Percentiles rank a stretch among this genome's conserved stretches.
phyloP scores from a whole-genome alignment of 345 rosid species.

The Gossypium bickii region DNA sequence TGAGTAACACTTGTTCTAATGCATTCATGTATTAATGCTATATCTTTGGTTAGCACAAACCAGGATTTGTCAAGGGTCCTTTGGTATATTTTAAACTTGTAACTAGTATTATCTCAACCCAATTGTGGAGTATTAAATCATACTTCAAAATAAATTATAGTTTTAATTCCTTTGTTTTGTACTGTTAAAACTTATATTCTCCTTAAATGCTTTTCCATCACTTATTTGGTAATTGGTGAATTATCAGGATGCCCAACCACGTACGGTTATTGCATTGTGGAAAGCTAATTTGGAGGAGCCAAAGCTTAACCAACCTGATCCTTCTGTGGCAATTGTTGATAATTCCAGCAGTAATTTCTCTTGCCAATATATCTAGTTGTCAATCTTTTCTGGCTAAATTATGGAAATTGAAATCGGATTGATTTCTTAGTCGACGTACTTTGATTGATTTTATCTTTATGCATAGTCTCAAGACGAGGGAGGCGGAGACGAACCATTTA shows the following conservation, averaged over 20 bases:
- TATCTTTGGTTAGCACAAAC: not conserved
- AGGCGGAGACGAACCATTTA: conserved; percentile 47
- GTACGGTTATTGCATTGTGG: conserved; percentile 72
- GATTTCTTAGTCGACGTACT: conserved; percentile 21
- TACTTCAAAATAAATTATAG: not conserved
- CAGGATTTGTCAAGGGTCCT: not conserved
- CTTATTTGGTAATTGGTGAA: conserved; percentile 16
- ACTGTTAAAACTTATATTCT: not conserved
- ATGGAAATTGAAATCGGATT: conserved; percentile 17
- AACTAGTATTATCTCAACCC: not conserved
- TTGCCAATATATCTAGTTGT: conserved; percentile 18
- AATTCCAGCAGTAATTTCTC: conserved; percentile 62
- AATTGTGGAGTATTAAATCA: not conserved
- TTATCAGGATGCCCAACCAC: conserved; percentile 87
- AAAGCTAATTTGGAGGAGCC: conserved; percentile 82
- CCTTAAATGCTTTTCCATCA: not conserved
- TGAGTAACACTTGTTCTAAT: not conserved
- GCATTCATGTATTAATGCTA: not conserved
- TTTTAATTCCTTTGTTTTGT: not conserved
- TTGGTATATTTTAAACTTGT: not conserved
- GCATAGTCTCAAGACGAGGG: conserved; percentile 76
- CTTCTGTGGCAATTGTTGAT: conserved; percentile 72
- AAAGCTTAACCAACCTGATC: conserved; percentile 62
- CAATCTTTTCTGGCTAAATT: conserved; percentile 5
- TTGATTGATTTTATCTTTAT: conserved; percentile 48